Evolutionary conservation across 345 rosid species (phyloP).

Genomic region (Cardiospermum halicacabum): DNA sequence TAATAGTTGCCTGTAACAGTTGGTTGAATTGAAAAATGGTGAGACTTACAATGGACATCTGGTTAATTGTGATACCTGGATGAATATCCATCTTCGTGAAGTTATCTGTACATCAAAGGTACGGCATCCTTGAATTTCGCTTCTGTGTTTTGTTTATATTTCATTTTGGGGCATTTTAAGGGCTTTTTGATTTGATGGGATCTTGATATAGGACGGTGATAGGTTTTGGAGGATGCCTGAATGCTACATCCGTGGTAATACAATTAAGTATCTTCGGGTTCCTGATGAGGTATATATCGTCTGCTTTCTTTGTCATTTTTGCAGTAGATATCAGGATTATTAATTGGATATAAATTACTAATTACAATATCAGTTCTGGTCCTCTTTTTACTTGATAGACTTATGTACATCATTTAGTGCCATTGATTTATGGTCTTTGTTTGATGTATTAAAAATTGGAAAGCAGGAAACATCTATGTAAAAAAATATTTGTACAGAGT

Average conservation of each 20-base stretch:
- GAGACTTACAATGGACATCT: conserved; percentile 97
- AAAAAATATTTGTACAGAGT: background rate
- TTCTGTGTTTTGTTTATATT: conserved; percentile 2
- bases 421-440: conserved; percentile 4
- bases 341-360: background rate
- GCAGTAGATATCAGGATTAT: background rate
- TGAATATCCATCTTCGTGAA: conserved; percentile 98
- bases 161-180: background rate
- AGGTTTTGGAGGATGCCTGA: conserved; percentile 99
- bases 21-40: conserved; percentile 95
- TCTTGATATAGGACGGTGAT: conserved; percentile 78
- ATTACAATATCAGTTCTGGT: background rate
- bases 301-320: background rate
- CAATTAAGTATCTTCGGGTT: conserved; percentile 96
- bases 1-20: conserved; percentile 37
- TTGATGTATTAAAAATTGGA: background rate
- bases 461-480: background rate
- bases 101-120: conserved; percentile 99
- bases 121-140: conserved; percentile 18
- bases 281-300: conserved; percentile 78
- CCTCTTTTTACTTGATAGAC: too few relatives aligned
- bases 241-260: conserved; percentile 98
- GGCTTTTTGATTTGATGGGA: background rate
- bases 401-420: too few relatives aligned
- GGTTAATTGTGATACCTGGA: conserved; percentile 97